phyloP scores from a whole-genome alignment of 768 basidiomycete genomes.

The Hygrophoropsis aurantiaca region DNA sequence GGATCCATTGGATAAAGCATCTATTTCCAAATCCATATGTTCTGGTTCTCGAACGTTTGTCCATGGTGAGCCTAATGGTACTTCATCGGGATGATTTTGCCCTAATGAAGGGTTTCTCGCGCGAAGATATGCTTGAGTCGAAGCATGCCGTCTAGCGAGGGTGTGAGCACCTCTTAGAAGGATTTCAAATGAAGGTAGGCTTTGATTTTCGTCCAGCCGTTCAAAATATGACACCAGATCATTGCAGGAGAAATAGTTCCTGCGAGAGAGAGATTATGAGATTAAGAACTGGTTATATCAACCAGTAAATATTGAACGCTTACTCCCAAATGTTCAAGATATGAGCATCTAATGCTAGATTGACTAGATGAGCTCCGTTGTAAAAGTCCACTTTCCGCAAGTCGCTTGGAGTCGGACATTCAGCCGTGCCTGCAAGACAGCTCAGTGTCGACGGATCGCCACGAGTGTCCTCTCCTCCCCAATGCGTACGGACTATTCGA shows the following conservation, averaged over 20 bases:
- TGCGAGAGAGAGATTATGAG: neutral
- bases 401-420: conserved; percentile 20
- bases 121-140: neutral
- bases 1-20: neutral
- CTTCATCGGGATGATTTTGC: neutral
- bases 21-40: neutral
- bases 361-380: conserved; percentile 16
- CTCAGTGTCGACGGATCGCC: conserved; percentile 19
- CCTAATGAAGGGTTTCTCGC: neutral
- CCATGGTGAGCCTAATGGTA: neutral
- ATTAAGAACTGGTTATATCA: neutral
- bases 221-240: neutral
- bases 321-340: conserved; percentile 20
- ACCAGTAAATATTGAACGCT: neutral
- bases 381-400: conserved; percentile 25
- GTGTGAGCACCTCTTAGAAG: neutral
- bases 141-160: neutral
- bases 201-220: neutral
- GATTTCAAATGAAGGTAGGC: neutral
- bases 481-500: conserved; percentile 16
- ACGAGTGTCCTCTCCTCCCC: conserved; percentile 14
- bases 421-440: conserved; percentile 11
- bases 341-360: conserved; percentile 17
- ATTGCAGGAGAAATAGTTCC: neutral
- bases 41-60: neutral